These are phyloP conservation scores for Cutaneotrichosporon spelunceum DNA, from an alignment of 1,284 basidiomycete species.

Conservation along the genomic window DNA sequence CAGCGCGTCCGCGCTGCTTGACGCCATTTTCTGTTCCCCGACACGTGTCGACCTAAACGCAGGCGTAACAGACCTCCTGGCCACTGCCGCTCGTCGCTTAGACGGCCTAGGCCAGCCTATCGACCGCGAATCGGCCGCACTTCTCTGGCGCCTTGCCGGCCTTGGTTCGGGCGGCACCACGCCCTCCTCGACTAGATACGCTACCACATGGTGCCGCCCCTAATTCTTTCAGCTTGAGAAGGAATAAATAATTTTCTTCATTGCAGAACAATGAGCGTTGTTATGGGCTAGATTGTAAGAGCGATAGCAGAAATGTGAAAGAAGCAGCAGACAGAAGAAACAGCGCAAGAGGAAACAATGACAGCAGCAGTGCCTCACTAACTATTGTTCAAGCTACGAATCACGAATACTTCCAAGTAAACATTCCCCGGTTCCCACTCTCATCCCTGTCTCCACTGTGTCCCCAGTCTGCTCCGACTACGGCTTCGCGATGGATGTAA, in stretches of 20 bases:
- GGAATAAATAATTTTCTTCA: neutral
- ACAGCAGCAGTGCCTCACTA: too few species aligned
- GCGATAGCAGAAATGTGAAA: neutral
- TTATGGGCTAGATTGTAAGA: neutral
- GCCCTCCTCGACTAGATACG: neutral
- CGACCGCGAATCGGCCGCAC: slow-evolving; percentile 20
- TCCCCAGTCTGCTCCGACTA: too few species aligned
- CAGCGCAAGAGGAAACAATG: too few species aligned
- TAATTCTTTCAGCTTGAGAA: neutral
- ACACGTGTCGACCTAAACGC: slow-evolving; percentile 19
- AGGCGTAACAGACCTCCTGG: slow-evolving; percentile 26
- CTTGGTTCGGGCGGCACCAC: neutral
- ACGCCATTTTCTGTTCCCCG: slow-evolving; percentile 22
- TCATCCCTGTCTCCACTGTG: too few species aligned
- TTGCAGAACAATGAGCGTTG: neutral
- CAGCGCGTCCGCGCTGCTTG: slow-evolving; percentile 18
- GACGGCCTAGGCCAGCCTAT: slow-evolving; percentile 16
- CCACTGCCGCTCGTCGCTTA: slow-evolving; percentile 22
- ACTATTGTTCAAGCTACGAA: too few species aligned
- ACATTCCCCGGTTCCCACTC: too few species aligned
- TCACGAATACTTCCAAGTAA: too few species aligned
- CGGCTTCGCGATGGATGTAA: too few species aligned
- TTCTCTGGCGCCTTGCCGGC: slow-evolving; percentile 23
- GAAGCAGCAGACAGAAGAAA: neutral
- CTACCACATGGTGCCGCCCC: neutral